Evolutionary conservation across 371 early-diverging fungal genomes (phyloP).

Genomic region (Nematocida sp.): DNA sequence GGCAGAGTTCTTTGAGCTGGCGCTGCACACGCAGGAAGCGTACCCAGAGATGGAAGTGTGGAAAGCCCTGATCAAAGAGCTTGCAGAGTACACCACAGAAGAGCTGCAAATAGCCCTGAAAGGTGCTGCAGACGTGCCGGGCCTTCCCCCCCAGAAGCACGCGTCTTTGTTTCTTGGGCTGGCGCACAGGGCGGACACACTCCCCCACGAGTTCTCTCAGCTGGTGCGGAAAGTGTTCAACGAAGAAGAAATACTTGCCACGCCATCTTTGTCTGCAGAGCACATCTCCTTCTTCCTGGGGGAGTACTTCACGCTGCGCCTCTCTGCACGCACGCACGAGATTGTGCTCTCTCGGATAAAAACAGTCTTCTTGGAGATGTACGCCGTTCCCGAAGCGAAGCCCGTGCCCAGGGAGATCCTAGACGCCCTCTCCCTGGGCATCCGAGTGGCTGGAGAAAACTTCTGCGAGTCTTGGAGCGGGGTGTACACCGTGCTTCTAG

Average conservation of each 20-base stretch:
- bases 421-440: slow-evolving; percentile 13
- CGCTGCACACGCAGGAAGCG: background rate
- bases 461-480: slow-evolving; percentile 14
- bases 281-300: slow-evolving; percentile 5
- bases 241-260: background rate
- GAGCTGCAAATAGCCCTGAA: slow-evolving; percentile 1
- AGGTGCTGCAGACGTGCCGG: background rate
- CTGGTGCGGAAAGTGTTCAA: background rate
- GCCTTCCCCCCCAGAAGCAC: background rate
- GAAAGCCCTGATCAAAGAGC: background rate
- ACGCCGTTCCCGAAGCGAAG: background rate
- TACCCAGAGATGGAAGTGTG: slow-evolving; percentile 18
- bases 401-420: background rate
- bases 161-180: background rate
- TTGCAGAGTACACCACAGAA: background rate
- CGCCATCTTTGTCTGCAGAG: background rate
- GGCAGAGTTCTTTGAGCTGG: slow-evolving; percentile 14
- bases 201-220: slow-evolving; percentile 2
- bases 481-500: slow-evolving; percentile 8
- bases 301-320: slow-evolving; percentile 1
- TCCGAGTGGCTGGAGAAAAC: slow-evolving; percentile 5
- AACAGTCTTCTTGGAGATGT: background rate
- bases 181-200: background rate
- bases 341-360: slow-evolving; percentile 5
- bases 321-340: background rate